Conservation (phyloP, 2,329 filamentous ascomycete species). For the Microdochium bolleyi region DNA sequence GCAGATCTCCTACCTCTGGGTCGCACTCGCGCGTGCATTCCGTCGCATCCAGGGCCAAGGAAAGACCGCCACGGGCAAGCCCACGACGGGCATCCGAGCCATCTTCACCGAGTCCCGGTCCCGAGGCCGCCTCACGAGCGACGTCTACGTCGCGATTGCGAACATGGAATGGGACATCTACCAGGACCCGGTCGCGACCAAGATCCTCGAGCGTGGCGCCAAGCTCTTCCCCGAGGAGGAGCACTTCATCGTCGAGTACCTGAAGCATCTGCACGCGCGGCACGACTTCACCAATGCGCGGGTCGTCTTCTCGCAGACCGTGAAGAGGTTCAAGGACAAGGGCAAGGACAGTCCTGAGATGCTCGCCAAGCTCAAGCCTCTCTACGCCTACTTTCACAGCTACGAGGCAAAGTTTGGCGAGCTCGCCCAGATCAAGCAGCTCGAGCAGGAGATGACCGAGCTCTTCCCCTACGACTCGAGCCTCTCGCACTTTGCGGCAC, state of each 20-base stretch:
- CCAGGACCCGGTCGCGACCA: slow-evolving; percentile 83
- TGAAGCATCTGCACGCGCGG: slow-evolving; percentile 87
- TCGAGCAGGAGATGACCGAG: slow-evolving; percentile 88
- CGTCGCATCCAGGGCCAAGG: slow-evolving; percentile 87
- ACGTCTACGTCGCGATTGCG: slow-evolving; percentile 90
- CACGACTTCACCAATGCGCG: slow-evolving; percentile 88
- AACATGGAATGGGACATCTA: slow-evolving; percentile 94
- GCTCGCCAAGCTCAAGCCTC: slow-evolving; percentile 66
- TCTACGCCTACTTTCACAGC: slow-evolving; percentile 89
- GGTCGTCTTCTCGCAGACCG: slow-evolving; percentile 91
- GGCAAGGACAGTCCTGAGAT: slow-evolving; percentile 69
- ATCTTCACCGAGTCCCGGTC: slow-evolving; percentile 86
- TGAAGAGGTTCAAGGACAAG: slow-evolving; percentile 72
- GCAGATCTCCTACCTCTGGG: slow-evolving; percentile 90
- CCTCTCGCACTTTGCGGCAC: slow-evolving; percentile 65
- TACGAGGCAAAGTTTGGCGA: slow-evolving; percentile 95
- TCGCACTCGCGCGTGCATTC: slow-evolving; percentile 88
- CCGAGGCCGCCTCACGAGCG: slow-evolving; percentile 80
- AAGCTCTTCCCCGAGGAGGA: slow-evolving; percentile 93
- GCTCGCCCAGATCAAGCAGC: slow-evolving; percentile 77
- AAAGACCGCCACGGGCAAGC: slow-evolving; percentile 38
- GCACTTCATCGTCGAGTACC: slow-evolving; percentile 86
- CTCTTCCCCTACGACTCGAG: slow-evolving; percentile 85
- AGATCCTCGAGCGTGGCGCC: slow-evolving; percentile 91
- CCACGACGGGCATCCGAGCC: slow-evolving; percentile 65